Conservation (phyloP, 129 eudicot genomes). For the Arctium minus region DNA sequence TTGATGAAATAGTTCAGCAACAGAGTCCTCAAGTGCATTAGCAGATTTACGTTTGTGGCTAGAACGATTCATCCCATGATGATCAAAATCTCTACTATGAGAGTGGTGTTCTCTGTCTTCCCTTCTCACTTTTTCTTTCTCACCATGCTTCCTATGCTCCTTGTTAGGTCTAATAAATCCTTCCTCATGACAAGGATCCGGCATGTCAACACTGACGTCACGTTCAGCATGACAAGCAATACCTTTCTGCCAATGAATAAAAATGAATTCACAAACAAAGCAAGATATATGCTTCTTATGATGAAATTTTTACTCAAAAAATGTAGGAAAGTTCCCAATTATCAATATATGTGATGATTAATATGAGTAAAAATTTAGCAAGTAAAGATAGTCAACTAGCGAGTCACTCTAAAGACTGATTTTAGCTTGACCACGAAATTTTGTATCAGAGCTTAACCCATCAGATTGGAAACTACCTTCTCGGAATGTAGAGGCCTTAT, state of each 20-base stretch:
- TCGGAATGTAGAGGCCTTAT: constrained; percentile 40
- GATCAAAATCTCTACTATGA: constrained; percentile 41
- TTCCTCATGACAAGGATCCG: constrained; percentile 37
- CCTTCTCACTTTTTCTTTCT: constrained; percentile 43
- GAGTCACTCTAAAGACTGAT: not conserved
- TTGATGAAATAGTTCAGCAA: constrained; percentile 43
- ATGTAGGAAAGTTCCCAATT: not conserved
- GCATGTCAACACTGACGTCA: constrained; percentile 40
- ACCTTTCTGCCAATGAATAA: constrained; percentile 35
- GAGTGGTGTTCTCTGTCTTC: constrained; percentile 43
- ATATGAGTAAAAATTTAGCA: constrained; percentile 1
- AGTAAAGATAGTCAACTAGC: constrained; percentile 2
- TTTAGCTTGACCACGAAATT: not conserved
- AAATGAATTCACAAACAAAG: constrained; percentile 14
- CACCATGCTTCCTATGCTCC: constrained; percentile 39
- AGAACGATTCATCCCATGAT: constrained; percentile 22
- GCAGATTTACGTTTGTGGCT: constrained; percentile 44
- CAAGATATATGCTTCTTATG: not conserved
- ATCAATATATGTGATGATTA: not conserved
- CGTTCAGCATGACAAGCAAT: constrained; percentile 33
- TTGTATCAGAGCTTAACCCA: not conserved
- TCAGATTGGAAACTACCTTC: constrained; percentile 37
- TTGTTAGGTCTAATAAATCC: constrained; percentile 35
- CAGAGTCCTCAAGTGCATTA: constrained; percentile 45
- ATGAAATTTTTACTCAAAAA: not conserved